Evolutionary conservation across 208 protist species (phyloP).

Genomic region (Trypanosoma theileri): DNA sequence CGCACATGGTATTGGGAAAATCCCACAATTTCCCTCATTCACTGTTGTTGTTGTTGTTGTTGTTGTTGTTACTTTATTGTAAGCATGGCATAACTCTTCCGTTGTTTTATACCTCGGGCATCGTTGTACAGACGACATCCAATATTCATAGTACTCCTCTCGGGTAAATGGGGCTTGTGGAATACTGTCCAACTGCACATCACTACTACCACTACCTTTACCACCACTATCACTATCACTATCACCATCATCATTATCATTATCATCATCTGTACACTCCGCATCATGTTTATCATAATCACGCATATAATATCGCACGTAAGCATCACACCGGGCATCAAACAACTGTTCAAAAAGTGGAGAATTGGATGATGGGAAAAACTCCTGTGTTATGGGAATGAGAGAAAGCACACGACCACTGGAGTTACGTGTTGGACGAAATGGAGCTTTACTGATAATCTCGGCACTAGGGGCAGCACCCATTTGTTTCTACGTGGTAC

Average conservation of each 20-base stretch:
- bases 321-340: conserved; percentile 52
- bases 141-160: conserved; percentile 37
- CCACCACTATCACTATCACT: no score
- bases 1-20: conserved; percentile 52
- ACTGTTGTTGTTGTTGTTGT: no score
- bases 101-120: conserved; percentile 34
- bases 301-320: conserved; percentile 71
- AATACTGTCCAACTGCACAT: conserved; percentile 43
- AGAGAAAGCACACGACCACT: conserved; percentile 40
- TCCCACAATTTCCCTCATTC: conserved; percentile 15
- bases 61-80: conserved; percentile 28
- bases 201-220: background rate
- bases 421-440: conserved; percentile 30
- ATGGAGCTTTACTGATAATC: conserved; percentile 44
- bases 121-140: background rate
- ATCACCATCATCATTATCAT: no score
- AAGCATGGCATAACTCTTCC: conserved; percentile 31
- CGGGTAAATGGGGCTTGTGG: conserved; percentile 32
- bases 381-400: conserved; percentile 49
- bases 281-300: conserved; percentile 7
- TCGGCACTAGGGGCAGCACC: conserved; percentile 68
- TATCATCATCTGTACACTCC: no score
- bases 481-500: conserved; percentile 31
- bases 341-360: conserved; percentile 60
- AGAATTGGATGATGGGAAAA: conserved; percentile 57